These are phyloP conservation scores for Talaromyces thailandensis DNA, from an alignment of 495 filamentous ascomycete species.

Conservation along the genomic window DNA sequence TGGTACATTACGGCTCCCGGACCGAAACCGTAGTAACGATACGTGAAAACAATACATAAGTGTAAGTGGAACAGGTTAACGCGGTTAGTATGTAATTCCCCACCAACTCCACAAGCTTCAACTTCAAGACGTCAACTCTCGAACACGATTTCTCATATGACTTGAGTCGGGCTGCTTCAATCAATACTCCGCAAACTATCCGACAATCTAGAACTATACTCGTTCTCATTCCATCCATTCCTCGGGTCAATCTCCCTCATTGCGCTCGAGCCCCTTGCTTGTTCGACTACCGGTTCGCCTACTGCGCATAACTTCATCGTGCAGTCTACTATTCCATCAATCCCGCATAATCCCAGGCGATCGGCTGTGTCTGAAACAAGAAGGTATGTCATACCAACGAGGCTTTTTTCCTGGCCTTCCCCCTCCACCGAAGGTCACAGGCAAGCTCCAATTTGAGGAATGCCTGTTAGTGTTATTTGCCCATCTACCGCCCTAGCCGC, in stretches of 20 bases:
- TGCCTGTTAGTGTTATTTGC: neutral
- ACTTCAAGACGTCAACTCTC: neutral
- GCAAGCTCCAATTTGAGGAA: neutral
- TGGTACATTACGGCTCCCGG: neutral
- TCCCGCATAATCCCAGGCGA: neutral
- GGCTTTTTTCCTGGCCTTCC: neutral
- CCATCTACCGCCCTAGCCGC: slow-evolving; percentile 2
- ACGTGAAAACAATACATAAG: neutral
- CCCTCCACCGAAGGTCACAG: neutral
- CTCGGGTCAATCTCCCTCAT: neutral
- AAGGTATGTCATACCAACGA: neutral
- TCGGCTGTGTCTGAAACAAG: neutral
- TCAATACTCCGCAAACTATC: neutral
- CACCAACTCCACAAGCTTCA: neutral
- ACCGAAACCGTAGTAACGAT: neutral
- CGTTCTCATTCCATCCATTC: neutral
- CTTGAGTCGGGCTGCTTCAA: neutral
- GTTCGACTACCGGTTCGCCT: neutral
- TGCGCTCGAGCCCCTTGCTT: neutral
- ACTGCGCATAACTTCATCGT: neutral
- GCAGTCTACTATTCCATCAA: neutral
- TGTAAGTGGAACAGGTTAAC: neutral
- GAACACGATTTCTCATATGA: neutral
- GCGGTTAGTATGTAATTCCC: neutral
- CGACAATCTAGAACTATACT: neutral